These are phyloP conservation scores for Tritrichomonas foetus DNA, from an alignment of 208 protist species.

Conservation along the genomic window DNA sequence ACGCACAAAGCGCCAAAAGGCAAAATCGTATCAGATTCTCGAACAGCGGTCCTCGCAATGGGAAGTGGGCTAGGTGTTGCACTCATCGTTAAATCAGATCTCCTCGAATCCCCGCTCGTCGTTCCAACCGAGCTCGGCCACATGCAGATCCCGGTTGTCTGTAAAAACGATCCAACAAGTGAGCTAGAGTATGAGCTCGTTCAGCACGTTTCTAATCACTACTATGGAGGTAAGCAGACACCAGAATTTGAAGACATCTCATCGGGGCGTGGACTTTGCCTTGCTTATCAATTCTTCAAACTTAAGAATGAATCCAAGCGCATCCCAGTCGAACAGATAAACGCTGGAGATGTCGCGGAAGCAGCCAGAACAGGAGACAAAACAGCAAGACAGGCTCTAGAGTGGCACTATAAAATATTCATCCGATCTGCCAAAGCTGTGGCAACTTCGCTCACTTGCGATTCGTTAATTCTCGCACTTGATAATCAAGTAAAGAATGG, in stretches of 20 bases:
- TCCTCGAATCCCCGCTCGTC: neutral
- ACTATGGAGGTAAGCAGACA: neutral
- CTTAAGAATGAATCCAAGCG: neutral
- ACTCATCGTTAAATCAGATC: neutral
- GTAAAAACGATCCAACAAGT: neutral
- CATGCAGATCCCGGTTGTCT: neutral
- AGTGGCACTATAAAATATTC: neutral
- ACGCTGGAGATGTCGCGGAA: neutral
- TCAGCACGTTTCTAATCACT: neutral
- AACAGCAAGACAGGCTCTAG: neutral
- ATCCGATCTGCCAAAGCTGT: neutral
- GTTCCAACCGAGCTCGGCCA: conserved; percentile 19
- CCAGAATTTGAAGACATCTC: conserved; percentile 14
- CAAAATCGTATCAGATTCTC: neutral
- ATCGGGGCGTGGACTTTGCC: neutral
- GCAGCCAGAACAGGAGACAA: neutral
- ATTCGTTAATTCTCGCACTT: neutral
- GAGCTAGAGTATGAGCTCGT: neutral
- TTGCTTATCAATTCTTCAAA: neutral
- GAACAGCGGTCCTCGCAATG: neutral
- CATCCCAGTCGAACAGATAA: neutral
- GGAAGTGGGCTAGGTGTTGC: conserved; percentile 2
- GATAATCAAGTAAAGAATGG: conserved; percentile 23
- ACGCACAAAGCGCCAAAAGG: neutral
- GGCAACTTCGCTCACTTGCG: neutral